These are phyloP conservation scores for Bruguiera parviflora DNA, from an alignment of 345 rosid species.

Conservation along the genomic window DNA sequence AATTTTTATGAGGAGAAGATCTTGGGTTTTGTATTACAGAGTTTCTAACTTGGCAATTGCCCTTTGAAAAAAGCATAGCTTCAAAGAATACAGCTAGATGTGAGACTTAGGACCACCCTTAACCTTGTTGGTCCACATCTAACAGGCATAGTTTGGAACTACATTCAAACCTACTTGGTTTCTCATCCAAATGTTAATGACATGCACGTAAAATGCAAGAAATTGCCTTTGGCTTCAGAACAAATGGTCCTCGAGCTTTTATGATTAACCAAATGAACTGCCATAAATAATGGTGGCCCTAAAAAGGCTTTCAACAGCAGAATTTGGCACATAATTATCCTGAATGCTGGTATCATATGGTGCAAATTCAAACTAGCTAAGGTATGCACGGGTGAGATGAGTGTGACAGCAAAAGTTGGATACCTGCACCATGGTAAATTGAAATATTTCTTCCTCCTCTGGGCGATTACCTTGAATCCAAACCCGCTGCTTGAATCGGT, in stretches of 20 bases:
- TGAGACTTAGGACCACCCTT: not conserved
- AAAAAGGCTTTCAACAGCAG: too few species aligned
- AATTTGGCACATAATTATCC: not conserved
- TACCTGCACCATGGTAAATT: slow-evolving; percentile 91
- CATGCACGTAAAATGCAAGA: too few species aligned
- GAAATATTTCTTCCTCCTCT: slow-evolving; percentile 83
- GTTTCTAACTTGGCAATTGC: not conserved
- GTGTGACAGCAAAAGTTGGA: not conserved
- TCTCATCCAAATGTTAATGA: too few species aligned
- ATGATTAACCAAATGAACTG: too few species aligned
- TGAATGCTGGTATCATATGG: not conserved
- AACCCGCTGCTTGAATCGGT: slow-evolving; percentile 78
- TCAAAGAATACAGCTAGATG: not conserved
- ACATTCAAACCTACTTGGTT: too few species aligned
- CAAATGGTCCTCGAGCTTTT: too few species aligned
- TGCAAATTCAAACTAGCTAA: not conserved
- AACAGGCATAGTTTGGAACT: too few species aligned
- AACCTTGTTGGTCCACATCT: too few species aligned
- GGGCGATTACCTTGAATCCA: slow-evolving; percentile 89
- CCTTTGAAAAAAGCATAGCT: not conserved
- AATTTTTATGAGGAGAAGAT: too few species aligned
- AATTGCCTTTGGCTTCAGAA: too few species aligned
- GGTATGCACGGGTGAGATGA: not conserved
- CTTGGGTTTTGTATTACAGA: not conserved
- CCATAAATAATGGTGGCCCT: too few species aligned